Percentiles rank a stretch among this genome's conserved stretches.
Evolutionary conservation across 148 eudicot genomes (phyloP).

Genomic region (Rhododendron griersonianum): DNA sequence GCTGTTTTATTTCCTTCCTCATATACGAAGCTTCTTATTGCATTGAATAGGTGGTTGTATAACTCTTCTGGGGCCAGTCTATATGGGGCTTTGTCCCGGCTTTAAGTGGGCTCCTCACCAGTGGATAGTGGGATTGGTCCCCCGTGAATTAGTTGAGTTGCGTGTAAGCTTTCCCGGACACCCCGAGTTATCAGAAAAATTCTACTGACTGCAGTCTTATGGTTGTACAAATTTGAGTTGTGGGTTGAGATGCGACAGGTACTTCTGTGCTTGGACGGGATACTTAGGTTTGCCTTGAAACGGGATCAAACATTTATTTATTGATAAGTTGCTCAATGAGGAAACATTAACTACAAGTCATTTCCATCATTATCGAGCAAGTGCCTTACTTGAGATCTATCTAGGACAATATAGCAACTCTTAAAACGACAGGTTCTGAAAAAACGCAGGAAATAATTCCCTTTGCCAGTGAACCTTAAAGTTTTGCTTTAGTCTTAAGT

Average conservation of each 20-base stretch:
- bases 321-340: too few species aligned
- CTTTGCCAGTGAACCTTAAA: neutral
- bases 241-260: too few species aligned
- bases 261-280: neutral
- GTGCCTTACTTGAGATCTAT: neutral
- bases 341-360: neutral
- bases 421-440: neutral
- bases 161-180: neutral
- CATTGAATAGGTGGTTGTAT: neutral
- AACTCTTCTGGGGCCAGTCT: neutral
- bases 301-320: neutral
- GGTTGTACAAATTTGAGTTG: neutral
- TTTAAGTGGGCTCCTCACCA: neutral
- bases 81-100: neutral
- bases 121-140: neutral
- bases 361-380: neutral
- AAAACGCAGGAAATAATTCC: neutral
- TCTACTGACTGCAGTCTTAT: neutral
- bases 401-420: neutral
- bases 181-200: neutral
- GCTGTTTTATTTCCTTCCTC: neutral
- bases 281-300: neutral
- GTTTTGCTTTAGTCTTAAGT: neutral
- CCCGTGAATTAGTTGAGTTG: neutral
- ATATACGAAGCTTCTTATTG: neutral